Evolutionary conservation across 179 eudicot species (phyloP).

Genomic region (Actinidia arguta): DNA sequence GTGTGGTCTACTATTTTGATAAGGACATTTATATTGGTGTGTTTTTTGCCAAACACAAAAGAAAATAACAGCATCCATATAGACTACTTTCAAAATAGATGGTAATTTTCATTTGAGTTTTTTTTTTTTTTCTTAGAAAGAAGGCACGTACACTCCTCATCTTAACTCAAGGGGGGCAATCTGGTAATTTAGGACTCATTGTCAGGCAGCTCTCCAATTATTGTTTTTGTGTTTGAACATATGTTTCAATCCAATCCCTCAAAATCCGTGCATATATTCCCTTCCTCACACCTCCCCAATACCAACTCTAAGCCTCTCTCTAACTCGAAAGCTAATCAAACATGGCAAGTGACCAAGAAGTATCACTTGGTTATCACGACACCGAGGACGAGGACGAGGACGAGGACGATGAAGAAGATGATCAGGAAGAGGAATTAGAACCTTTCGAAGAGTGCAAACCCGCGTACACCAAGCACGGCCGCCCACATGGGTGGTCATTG

Average conservation of each 20-base stretch:
- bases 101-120: no score
- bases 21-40: no score
- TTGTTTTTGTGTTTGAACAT: not conserved
- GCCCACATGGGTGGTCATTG: not conserved
- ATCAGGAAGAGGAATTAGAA: no score
- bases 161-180: not conserved
- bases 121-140: no score
- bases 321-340: not conserved
- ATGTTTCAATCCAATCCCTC: not conserved
- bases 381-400: not conserved
- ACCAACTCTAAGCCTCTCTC: not conserved
- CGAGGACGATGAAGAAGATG: not conserved
- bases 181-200: not conserved
- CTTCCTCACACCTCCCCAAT: not conserved
- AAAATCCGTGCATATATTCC: conserved; percentile 15
- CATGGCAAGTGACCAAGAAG: conserved; percentile 20
- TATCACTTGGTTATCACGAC: not conserved
- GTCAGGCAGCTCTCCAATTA: conserved; percentile 7
- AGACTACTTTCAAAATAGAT: no score
- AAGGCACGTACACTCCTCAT: not conserved
- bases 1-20: no score
- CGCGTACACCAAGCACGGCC: not conserved
- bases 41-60: no score
- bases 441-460: not conserved
- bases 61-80: no score